Evolutionary conservation across 1,284 basidiomycete genomes (phyloP), one percentile per base, ranked within the genome.

Genomic region (Psilocybe mexicana): DNA sequence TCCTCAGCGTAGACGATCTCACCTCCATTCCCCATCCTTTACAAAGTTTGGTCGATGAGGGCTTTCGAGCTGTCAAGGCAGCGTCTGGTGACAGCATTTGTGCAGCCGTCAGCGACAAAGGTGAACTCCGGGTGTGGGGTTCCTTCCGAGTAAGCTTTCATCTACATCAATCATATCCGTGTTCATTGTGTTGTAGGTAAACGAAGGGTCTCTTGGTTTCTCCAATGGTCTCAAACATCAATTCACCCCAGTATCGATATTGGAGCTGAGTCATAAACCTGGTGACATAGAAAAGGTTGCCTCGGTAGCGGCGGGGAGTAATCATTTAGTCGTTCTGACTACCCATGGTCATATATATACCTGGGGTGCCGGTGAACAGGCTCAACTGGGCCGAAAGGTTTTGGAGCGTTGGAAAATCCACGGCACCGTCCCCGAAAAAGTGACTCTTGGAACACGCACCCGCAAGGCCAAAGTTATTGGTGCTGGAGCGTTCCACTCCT

Each of bases 81-180:
- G 89, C 86, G 40, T 90, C 92, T 23, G 93, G 94, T 14, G 94
- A 96, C 70, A 93, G 87, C 61, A 88, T 93, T 62, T 92, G 88
- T 64, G 88, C 92, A 42, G 93, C 91, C 12, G 79, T 96, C 61
- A 88, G 87, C 58, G 81, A 83, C 58, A 78, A 87, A 55, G 94
- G 95, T 43, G 86, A 92, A 60, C 74, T 97, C 25, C 80, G 90
- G 52, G 91, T 92, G 11, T 98, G 95, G 95, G 95, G 95, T 38
- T 90, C 89, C 54, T 98, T 97, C 79, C 82, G 93, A 46, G 95
- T 95, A 72, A 68, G 92, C 79, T 50, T 50, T 55, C 38, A 48
- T 54, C 28, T 55, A 45, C 47, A 51, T 52, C 25, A 55, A 30
- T 24, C 6, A 36, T 18, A 33, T n/a, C 36, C 55, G 30, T 43